Base-by-base conservation (phyloP, 768 basidiomycete species). In the Mycena maculata region DNA sequence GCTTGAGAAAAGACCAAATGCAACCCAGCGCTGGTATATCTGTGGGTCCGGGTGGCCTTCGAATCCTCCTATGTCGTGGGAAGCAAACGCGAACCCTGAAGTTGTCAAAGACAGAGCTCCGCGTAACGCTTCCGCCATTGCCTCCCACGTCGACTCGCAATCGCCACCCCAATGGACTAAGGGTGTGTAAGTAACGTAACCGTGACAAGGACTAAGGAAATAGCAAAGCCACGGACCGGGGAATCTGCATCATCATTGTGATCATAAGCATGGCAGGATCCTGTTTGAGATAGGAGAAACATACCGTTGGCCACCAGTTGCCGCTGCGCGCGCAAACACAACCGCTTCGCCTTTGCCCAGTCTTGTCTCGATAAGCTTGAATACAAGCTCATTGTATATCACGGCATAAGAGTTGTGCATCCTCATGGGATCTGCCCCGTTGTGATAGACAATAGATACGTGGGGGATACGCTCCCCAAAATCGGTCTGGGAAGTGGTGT, bases 391-490 rank as follows among this genome's bases (percentile, higher is more conserved):
- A 75, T 93, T 93, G 80, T 92, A 92, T 1, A 87, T 75, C 11
- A 88, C 85, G 5, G 91, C 81, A 75, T 90, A 92, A n/a, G 82
- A 80, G 73, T 92, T 93, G 81, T 93, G 91, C 81, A 90, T 86
- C 63, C 86, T 82, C 79, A 85, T 84, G 0, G 91, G 88, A 74
- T 92, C 89, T 12, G 88, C 88, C 11, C 89, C 88, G 69, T 92
- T 87, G 73, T 89, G 82, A 81, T 85, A 92, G 20, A 80, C 80
- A 59, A 92, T 85, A 25, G 83, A 81, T 1, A 86, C 77, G 73
- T 92, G 90, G 1, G 91, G 91, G 55, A 92, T 92, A 13, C 91
- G 86, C 75, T 93, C 92, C 30, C 87, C 92, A 73, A 93, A 93
- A 73, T 93, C 91, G 9, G 90, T 93, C 88, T 90, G 63, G 27